Evolutionary conservation across 768 basidiomycete genomes (phyloP), one percentile per base, ranked within the genome.

Genomic region (Cystofilobasidium ferigula): DNA sequence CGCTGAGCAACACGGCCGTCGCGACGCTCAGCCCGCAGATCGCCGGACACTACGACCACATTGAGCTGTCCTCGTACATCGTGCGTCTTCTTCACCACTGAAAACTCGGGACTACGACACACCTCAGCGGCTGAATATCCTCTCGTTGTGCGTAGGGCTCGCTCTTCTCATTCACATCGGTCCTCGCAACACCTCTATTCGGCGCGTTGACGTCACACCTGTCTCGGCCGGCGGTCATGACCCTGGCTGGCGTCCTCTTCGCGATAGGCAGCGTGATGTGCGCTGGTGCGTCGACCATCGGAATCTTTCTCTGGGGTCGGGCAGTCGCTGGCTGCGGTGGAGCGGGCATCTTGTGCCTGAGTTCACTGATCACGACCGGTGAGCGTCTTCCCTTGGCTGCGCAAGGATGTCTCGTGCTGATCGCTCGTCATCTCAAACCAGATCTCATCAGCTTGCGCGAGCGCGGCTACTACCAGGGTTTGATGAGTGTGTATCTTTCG

Each of bases 351-450:
- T 43, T 67, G 3, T 54, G 48, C 0, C 32, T 67, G 30, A 45
- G 40, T 1, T 36, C 32, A 1, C 53, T 67, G 24, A 67, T 67
- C 56, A 67, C 66, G 32, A 67, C 66, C 28, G 61, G 57, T 57
- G 18, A 57, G 56, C 53, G 24, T 57, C 35, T 0, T 8, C 32
- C 2, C 35, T 22, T 24, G 32, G 32, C 32, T n/a, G 34, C 57
- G 26, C 18, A 8, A 30, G 8, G n/a, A 10, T 54, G 10, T 54
- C 9, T 32, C 13, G n/a, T 36, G 34, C 32, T 57, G 32, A 57
- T 34, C 7, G 14, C 16, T 28, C 0, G 14, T 6, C 8, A 24
- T n/a, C 35, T 38, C 2, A 1, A 2, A 0, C 54, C 34, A 57
- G 63, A 67, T 38, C 54, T 67, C 14, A 56, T 62, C 26, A 28